Evolutionary conservation across 2,329 filamentous ascomycete genomes (phyloP).

Genomic region (Niveomyces coronatus): DNA sequence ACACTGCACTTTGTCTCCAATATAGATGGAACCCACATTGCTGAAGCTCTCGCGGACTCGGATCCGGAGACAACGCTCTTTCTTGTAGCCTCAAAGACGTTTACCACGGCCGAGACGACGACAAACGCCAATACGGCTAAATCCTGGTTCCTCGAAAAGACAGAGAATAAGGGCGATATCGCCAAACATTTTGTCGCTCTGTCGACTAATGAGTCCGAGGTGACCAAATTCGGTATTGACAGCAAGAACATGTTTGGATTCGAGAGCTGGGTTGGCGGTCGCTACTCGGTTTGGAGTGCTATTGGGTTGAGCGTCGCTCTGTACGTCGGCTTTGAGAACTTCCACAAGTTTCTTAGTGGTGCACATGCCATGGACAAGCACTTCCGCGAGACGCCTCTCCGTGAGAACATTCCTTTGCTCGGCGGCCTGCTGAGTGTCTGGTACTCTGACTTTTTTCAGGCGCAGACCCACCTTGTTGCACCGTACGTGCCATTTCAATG

Average conservation of each 20-base stretch:
- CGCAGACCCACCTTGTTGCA: slow-evolving; percentile 93
- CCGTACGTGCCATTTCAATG: slow-evolving; percentile 49
- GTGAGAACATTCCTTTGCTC: slow-evolving; percentile 89
- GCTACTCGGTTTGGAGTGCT: slow-evolving; percentile 98
- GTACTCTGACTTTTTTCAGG: slow-evolving; percentile 98
- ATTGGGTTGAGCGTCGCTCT: slow-evolving; percentile 91
- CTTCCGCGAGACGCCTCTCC: slow-evolving; percentile 82
- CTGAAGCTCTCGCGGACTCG: slow-evolving; percentile 78
- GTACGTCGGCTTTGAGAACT: slow-evolving; percentile 96
- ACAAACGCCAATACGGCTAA: slow-evolving; percentile 98
- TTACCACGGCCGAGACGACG: slow-evolving; percentile 93
- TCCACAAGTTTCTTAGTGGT: slow-evolving; percentile 88
- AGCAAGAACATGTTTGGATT: slow-evolving; percentile 99
- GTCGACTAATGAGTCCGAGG: slow-evolving; percentile 89
- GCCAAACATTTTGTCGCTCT: slow-evolving; percentile 98
- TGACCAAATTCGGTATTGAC: slow-evolving; percentile 98
- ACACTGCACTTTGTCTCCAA: slow-evolving; percentile 98
- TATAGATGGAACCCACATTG: slow-evolving; percentile 97
- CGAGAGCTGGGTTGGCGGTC: slow-evolving; percentile 94
- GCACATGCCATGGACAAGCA: slow-evolving; percentile 98
- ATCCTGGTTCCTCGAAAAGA: slow-evolving; percentile 86
- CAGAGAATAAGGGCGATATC: slow-evolving; percentile 67
- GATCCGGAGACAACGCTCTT: slow-evolving; percentile 98
- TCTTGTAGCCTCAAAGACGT: slow-evolving; percentile 97
- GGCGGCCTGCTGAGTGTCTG: slow-evolving; percentile 92